Base-by-base conservation (phyloP, 2,329 filamentous ascomycete genomes). In the Epichloe elymi region DNA sequence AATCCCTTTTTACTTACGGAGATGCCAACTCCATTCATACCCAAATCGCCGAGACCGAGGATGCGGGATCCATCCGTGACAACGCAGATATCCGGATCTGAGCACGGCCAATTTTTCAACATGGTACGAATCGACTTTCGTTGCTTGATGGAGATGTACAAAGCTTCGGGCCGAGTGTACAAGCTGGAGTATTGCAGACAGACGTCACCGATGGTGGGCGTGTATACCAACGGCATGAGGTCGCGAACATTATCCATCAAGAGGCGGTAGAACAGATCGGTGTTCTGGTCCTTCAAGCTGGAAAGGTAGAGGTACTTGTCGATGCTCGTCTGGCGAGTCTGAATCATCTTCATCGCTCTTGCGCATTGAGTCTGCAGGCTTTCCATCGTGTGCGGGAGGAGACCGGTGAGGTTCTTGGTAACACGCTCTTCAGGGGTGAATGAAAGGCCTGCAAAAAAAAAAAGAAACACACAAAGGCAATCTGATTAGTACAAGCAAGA, bases 1-100 rank as follows among this genome's bases (percentile, higher is more conserved):
- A 12, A 12, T 39, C 10, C 3, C 15, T 6, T 15, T 15, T 7
- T 23, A 76, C 79, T 71, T 70, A 83, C 91, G 55, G 93, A 89
- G 69, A 98, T 98, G 58, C 93, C 93, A 74, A 97, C 95, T 63
- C 93, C 93, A 69, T 96, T 96, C 58, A 98, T 84, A 59, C 93
- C 93, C 52, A 97, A 79, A 70, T 98, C 93, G 60, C 93, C 93
- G 38, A 98, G 81, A 63, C 93, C 91, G 53, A 90, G 82, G 67
- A 83, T 96, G 58, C 93, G 85, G 46, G 90, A 96, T 55, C 93
- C 93, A 67, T 98, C 93, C 15, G 93, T 97, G 60, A 98, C 84
- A 65, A 95, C 90, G 63, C 89, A 95, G 65, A 98, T 98, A 68
- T 96, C 88, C 35, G 95, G 91, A 57, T 88, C 81, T 57, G 78